Conservation (phyloP, 306 rosid species). For the Hippophae gyantsensis region DNA sequence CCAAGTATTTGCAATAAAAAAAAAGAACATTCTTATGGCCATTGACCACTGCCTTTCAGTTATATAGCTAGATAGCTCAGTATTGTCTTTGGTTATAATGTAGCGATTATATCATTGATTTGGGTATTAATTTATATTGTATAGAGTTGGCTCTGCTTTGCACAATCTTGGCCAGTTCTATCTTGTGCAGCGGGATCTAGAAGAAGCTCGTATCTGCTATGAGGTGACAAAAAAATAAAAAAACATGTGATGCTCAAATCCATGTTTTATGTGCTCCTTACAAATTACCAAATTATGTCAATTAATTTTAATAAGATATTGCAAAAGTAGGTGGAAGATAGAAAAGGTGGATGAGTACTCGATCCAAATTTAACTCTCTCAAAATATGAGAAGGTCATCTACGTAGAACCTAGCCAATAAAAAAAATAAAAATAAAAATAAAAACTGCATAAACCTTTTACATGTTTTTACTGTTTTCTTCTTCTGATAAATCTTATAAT, state of each 20-base stretch:
- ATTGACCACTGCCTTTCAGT: background rate
- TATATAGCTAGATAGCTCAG: background rate
- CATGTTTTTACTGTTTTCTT: too few species aligned
- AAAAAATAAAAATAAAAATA: too few species aligned
- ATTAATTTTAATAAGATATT: too few species aligned
- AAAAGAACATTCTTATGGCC: too few species aligned
- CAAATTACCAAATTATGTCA: background rate
- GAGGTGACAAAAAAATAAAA: constrained; percentile 34
- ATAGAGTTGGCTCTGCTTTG: constrained; percentile 67
- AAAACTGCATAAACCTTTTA: too few species aligned
- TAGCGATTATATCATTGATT: background rate
- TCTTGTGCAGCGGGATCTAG: constrained; percentile 57
- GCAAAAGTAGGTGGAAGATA: too few species aligned
- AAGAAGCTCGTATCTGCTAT: constrained; percentile 54
- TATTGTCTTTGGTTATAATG: background rate
- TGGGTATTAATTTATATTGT: constrained; percentile 18
- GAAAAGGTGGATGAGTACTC: too few species aligned
- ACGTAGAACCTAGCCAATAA: too few species aligned
- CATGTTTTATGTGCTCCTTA: background rate
- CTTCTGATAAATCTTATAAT: too few species aligned
- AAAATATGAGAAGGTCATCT: too few species aligned
- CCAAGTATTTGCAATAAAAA: too few species aligned
- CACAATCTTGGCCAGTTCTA: constrained; percentile 90
- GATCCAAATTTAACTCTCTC: too few species aligned
- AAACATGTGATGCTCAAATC: background rate